phyloP scores from a whole-genome alignment of 2,329 filamentous ascomycete genomes.

The Fusarium chlamydosporum region DNA sequence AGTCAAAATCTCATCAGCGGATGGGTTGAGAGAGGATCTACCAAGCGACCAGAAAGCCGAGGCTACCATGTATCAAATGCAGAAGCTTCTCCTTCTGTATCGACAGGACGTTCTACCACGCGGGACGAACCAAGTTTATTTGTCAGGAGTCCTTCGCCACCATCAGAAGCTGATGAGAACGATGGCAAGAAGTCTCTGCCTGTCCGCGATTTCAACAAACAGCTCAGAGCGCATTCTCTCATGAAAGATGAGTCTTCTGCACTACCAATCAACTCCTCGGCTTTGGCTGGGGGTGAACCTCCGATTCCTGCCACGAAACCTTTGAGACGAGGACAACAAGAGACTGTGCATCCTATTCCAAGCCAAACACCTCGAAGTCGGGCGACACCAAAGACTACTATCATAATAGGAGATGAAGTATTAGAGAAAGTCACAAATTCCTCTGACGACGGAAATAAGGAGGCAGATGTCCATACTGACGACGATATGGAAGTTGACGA shows the following conservation, averaged over 20 bases:
- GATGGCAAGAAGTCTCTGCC: conserved; percentile 45
- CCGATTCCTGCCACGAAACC: conserved; percentile 39
- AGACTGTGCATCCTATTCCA: conserved; percentile 1
- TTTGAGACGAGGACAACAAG: conserved; percentile 20
- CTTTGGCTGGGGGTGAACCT: conserved; percentile 25
- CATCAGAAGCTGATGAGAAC: conserved; percentile 39
- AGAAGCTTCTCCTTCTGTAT: background rate
- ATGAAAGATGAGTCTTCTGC: background rate
- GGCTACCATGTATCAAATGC: background rate
- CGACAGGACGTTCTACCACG: background rate
- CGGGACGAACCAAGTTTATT: conserved; percentile 35
- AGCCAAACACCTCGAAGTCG: conserved; percentile 17
- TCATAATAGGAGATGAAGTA: conserved; percentile 45
- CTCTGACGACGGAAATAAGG: conserved; percentile 3
- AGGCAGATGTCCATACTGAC: background rate
- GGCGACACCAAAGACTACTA: conserved; percentile 29
- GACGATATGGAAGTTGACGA: conserved; percentile 16
- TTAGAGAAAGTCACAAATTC: conserved; percentile 16
- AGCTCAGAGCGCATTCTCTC: conserved; percentile 48
- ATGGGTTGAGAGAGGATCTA: conserved; percentile 54
- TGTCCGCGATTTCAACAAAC: conserved; percentile 56
- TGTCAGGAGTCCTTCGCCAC: conserved; percentile 22
- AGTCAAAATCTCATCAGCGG: conserved; percentile 60
- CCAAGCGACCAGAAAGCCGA: conserved; percentile 6
- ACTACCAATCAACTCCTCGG: background rate